phyloP scores from a whole-genome alignment of 352 stramenopile species.

The Pythium vanterpoolii region DNA sequence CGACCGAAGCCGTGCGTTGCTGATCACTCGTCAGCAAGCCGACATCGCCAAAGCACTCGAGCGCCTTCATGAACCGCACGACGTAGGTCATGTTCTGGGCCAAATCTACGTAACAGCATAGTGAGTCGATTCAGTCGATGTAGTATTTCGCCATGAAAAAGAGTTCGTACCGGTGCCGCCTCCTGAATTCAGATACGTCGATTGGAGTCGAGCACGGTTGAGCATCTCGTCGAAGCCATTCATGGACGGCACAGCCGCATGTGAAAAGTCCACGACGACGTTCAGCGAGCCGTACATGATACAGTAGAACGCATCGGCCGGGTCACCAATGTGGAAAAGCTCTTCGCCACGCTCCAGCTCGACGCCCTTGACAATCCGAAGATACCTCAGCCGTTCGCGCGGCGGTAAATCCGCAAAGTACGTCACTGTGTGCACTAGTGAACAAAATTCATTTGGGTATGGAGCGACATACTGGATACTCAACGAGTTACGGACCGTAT shows the following conservation, averaged over 20 bases:
- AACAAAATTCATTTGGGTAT: background rate
- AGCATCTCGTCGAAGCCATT: slow-evolving; percentile 76
- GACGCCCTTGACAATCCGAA: slow-evolving; percentile 62
- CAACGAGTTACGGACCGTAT: slow-evolving; percentile 33
- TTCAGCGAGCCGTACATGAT: slow-evolving; percentile 74
- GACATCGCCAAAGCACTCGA: slow-evolving; percentile 74
- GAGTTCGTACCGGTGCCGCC: slow-evolving; percentile 33
- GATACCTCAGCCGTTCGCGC: slow-evolving; percentile 51
- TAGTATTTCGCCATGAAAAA: background rate
- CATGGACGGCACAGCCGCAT: slow-evolving; percentile 54
- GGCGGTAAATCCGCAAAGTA: slow-evolving; percentile 62
- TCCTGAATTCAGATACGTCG: slow-evolving; percentile 59
- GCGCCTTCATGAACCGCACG: slow-evolving; percentile 54
- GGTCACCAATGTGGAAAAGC: slow-evolving; percentile 66
- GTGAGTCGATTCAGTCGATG: background rate
- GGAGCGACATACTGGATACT: background rate
- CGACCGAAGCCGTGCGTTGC: slow-evolving; percentile 58
- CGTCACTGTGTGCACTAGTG: slow-evolving; percentile 47
- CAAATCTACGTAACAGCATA: slow-evolving; percentile 2
- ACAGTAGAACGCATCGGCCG: slow-evolving; percentile 71
- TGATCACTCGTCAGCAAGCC: slow-evolving; percentile 55
- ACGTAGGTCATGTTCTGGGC: slow-evolving; percentile 52
- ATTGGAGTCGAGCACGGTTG: slow-evolving; percentile 62
- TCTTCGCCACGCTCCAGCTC: slow-evolving; percentile 60
- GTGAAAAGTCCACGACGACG: slow-evolving; percentile 72